These are phyloP conservation scores for Diaporthe sp. DNA, from an alignment of 2,329 filamentous ascomycete species.

Conservation along the genomic window DNA sequence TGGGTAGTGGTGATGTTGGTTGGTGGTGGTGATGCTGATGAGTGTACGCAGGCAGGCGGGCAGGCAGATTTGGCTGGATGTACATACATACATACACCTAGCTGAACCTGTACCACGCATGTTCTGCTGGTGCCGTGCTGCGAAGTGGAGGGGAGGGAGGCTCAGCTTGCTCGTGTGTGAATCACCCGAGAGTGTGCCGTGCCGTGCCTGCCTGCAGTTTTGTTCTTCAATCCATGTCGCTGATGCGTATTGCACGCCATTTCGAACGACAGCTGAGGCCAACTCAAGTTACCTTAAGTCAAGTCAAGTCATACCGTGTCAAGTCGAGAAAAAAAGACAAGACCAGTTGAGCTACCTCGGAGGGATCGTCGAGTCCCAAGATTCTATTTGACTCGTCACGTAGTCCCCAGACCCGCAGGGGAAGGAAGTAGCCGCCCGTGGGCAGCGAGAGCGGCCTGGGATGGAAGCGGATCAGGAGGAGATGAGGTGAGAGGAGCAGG, in stretches of 20 bases:
- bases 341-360: not conserved
- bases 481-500: not conserved
- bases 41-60: not conserved
- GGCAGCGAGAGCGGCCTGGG: not conserved
- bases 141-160: not conserved
- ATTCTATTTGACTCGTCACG: slow-evolving; percentile 22
- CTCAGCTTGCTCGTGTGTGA: not conserved
- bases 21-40: not conserved
- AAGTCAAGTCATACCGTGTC: not conserved
- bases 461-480: not conserved
- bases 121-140: not conserved
- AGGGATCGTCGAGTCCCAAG: slow-evolving; percentile 1
- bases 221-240: not conserved
- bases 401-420: slow-evolving; percentile 21
- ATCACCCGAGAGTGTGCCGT: not conserved
- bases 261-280: not conserved
- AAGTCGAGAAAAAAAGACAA: not conserved
- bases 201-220: not conserved
- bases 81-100: not conserved
- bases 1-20: not conserved
- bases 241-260: not conserved
- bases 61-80: not conserved
- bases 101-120: not conserved
- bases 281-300: not conserved
- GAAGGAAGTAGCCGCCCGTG: slow-evolving; percentile 23